Percentiles rank a stretch among this genome's conserved stretches.
Evolutionary conservation across 202 grass and related monocot genomes (phyloP).

Genomic region (Setaria viridis): DNA sequence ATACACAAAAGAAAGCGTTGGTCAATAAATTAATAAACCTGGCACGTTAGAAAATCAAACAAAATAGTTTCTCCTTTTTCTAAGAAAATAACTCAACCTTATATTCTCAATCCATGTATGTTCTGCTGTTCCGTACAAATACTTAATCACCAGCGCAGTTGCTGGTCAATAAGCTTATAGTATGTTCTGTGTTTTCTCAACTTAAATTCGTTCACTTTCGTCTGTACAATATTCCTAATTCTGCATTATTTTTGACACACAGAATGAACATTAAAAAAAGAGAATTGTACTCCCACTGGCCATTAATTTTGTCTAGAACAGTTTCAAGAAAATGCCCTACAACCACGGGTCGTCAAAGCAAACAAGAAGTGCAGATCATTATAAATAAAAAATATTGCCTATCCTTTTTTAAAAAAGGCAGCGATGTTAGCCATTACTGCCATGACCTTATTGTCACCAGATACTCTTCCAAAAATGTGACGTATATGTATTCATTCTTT

Average conservation of each 20-base stretch:
- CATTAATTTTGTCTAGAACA: constrained; percentile 1
- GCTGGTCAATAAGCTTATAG: not conserved
- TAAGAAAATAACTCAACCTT: not conserved
- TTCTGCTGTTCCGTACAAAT: constrained; percentile 10
- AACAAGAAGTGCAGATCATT: not conserved
- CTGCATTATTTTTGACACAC: not conserved
- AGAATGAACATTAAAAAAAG: not conserved
- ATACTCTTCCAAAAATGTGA: not conserved
- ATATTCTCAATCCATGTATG: not conserved
- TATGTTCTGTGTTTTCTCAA: not conserved
- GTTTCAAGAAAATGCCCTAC: not conserved
- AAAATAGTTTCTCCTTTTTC: not conserved
- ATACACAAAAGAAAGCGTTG: constrained; percentile 3
- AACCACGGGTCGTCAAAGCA: not conserved
- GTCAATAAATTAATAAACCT: not conserved
- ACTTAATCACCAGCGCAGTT: not conserved
- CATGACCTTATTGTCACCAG: not conserved
- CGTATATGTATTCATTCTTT: not conserved
- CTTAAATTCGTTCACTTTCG: not conserved
- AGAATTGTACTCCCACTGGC: not conserved
- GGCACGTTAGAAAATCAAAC: not conserved
- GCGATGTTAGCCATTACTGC: not conserved
- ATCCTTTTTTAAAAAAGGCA: not conserved
- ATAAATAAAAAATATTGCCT: not conserved
- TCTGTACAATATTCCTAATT: not conserved